Percentiles rank a stretch among this genome's conserved stretches.
These are phyloP conservation scores for Euphrasia arctica DNA, from an alignment of 305 asterid species.

Conservation along the genomic window DNA sequence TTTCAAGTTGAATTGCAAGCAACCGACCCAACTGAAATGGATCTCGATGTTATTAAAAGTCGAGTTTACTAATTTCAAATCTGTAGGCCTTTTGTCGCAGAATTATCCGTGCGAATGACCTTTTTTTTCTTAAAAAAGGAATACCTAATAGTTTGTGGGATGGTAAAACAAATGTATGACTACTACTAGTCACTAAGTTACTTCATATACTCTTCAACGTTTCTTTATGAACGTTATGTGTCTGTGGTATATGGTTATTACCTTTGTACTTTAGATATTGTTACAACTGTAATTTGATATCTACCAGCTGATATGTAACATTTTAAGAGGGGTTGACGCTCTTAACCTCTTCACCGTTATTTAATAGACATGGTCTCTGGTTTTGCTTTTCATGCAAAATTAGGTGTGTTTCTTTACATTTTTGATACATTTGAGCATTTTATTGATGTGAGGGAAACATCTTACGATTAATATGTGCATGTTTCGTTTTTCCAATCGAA, in stretches of 20 bases:
- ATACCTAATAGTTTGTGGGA: constrained; percentile 43
- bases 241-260: constrained; percentile 39
- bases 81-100: neutral
- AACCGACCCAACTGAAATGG: constrained; percentile 55
- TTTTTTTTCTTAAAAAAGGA: constrained; percentile 28
- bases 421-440: constrained; percentile 22
- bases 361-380: constrained; percentile 24
- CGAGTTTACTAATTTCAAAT: constrained; percentile 33
- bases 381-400: constrained; percentile 16
- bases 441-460: too few relatives aligned
- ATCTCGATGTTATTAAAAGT: constrained; percentile 28
- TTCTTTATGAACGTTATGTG: constrained; percentile 30
- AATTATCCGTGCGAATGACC: constrained; percentile 17
- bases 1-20: constrained; percentile 51
- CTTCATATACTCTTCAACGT: constrained; percentile 34
- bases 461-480: neutral
- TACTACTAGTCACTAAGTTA: constrained; percentile 31
- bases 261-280: constrained; percentile 25
- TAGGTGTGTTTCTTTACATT: constrained; percentile 7
- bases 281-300: constrained; percentile 28
- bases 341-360: constrained; percentile 23
- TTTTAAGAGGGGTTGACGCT: constrained; percentile 28
- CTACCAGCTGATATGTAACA: constrained; percentile 42
- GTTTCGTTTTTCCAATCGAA: too few relatives aligned
- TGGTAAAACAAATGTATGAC: constrained; percentile 33